A percentile compares a stretch with the other conserved stretches of the same genome.
Evolutionary conservation across 495 filamentous ascomycete species (phyloP).

Genomic region (Talaromyces liani): DNA sequence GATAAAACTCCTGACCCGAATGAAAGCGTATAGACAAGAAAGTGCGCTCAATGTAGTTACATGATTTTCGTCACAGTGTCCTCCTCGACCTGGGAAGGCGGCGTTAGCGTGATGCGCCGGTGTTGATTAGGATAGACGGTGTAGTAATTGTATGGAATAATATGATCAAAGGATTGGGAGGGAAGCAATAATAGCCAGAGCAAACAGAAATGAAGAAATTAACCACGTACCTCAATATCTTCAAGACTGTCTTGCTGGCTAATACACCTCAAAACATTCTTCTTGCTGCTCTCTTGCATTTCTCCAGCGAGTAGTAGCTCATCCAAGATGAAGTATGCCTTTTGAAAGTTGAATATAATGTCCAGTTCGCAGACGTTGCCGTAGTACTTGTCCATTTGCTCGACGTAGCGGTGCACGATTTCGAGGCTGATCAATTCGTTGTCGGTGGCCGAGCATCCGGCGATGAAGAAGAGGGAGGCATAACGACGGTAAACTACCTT

Average conservation of each 20-base stretch:
- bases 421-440: conserved; percentile 98
- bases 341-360: conserved; percentile 99
- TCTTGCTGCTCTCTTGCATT: conserved; percentile 98
- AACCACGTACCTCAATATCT: conserved; percentile 83
- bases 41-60: conserved; percentile 41
- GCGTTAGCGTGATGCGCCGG: conserved; percentile 41
- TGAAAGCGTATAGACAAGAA: conserved; percentile 19
- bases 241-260: conserved; percentile 90
- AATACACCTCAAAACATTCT: conserved; percentile 93
- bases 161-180: conserved; percentile 4
- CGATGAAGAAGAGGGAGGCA: conserved; percentile 98
- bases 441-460: conserved; percentile 86
- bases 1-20: conserved; percentile 12
- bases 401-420: conserved; percentile 96
- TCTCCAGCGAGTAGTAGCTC: conserved; percentile 93
- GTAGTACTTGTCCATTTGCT: conserved; percentile 99
- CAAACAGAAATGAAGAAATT: no score
- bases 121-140: neutral
- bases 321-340: conserved; percentile 98
- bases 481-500: conserved; percentile 99
- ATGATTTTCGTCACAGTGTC: conserved; percentile 90
- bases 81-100: conserved; percentile 73
- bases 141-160: neutral
- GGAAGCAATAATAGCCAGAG: conserved; percentile 6
- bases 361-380: conserved; percentile 99